A percentile compares a stretch with the other conserved stretches of the same genome.
Conservation (phyloP, 2,329 filamentous ascomycete species). For the Xylariaceae sp. region DNA sequence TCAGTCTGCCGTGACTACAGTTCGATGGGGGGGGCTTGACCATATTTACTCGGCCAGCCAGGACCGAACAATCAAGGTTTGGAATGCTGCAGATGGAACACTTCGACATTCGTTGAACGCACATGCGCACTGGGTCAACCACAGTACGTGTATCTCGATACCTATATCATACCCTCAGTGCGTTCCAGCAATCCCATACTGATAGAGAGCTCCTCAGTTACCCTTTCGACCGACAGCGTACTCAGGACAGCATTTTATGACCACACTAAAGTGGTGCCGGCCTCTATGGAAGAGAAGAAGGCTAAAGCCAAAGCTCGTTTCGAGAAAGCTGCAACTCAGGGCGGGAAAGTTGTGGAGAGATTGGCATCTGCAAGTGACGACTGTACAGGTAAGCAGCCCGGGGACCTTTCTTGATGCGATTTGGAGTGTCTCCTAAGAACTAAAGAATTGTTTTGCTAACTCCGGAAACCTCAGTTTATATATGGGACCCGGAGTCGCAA, state of each 20-base stretch:
- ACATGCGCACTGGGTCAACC: constrained; percentile 94
- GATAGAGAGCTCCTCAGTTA: constrained; percentile 39
- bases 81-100: constrained; percentile 75
- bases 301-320: constrained; percentile 76
- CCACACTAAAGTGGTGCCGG: constrained; percentile 65
- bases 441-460: no score
- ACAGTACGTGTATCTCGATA: constrained; percentile 36
- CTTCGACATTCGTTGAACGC: constrained; percentile 72
- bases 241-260: constrained; percentile 83
- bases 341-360: constrained; percentile 73
- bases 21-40: constrained; percentile 90
- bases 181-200: no score
- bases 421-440: neutral
- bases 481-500: constrained; percentile 75
- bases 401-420: neutral
- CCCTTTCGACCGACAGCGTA: constrained; percentile 87
- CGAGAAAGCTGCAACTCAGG: constrained; percentile 73
- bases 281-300: constrained; percentile 63
- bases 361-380: constrained; percentile 90
- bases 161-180: neutral
- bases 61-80: constrained; percentile 68
- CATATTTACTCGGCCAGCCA: constrained; percentile 83
- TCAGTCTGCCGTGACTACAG: constrained; percentile 76
- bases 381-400: constrained; percentile 13
- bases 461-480: constrained; percentile 56